phyloP scores from a whole-genome alignment of 345 rosid genomes.

The Raphanus raphanistrum region DNA sequence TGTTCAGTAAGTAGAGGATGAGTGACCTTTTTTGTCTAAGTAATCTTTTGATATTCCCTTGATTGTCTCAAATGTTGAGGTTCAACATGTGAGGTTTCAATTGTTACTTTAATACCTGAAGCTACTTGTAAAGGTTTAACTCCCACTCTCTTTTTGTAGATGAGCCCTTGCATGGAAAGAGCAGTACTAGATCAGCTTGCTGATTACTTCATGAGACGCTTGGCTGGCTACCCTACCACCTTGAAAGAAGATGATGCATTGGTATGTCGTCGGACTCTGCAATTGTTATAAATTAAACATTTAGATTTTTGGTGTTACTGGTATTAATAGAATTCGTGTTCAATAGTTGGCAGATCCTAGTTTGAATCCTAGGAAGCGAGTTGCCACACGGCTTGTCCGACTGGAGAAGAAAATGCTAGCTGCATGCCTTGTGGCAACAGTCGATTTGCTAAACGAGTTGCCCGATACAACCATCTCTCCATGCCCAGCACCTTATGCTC shows the following conservation, averaged over 20 bases:
- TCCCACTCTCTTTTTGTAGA: slow-evolving; percentile 43
- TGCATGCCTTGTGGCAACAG: slow-evolving; percentile 68
- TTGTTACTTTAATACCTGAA: not conserved
- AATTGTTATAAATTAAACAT: not conserved
- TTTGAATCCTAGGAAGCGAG: slow-evolving; percentile 78
- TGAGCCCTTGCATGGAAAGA: slow-evolving; percentile 92
- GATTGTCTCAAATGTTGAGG: slow-evolving; percentile 4
- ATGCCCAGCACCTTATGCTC: slow-evolving; percentile 90
- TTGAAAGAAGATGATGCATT: slow-evolving; percentile 70
- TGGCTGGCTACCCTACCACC: slow-evolving; percentile 83
- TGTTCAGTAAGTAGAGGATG: slow-evolving; percentile 66
- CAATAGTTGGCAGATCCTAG: slow-evolving; percentile 69
- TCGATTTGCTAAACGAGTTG: slow-evolving; percentile 60
- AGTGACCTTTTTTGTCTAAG: not conserved
- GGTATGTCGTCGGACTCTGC: slow-evolving; percentile 44
- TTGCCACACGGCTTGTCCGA: slow-evolving; percentile 85
- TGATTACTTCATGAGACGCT: slow-evolving; percentile 68
- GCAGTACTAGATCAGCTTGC: slow-evolving; percentile 87
- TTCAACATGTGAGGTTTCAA: not conserved
- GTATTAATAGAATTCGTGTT: slow-evolving; percentile 5
- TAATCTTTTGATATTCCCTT: slow-evolving; percentile 17
- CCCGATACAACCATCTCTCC: slow-evolving; percentile 80
- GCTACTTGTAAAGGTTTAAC: slow-evolving; percentile 16
- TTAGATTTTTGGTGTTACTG: not conserved
- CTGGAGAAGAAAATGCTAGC: slow-evolving; percentile 86